Conservation (phyloP, 2,329 filamentous ascomycete genomes). For the Pyrenophora tritici-repentis region DNA sequence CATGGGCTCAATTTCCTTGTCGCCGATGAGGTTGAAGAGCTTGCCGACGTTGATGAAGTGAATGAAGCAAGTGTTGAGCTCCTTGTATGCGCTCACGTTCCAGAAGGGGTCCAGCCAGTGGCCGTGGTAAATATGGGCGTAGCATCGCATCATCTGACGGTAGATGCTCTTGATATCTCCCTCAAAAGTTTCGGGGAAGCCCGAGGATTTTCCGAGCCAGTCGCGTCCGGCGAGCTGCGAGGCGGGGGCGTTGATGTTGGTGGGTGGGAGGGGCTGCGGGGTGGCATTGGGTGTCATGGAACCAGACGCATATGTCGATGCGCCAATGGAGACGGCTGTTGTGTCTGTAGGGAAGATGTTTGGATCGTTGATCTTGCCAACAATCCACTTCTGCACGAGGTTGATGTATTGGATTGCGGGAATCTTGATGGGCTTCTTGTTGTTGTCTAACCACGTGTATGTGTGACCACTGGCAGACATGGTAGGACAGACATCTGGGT, state of each 20-base stretch:
- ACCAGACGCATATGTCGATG: slow-evolving; percentile 61
- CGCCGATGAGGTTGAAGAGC: slow-evolving; percentile 76
- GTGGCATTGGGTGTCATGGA: slow-evolving; percentile 54
- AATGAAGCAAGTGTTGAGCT: slow-evolving; percentile 60
- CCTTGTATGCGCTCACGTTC: slow-evolving; percentile 54
- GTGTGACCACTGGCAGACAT: slow-evolving; percentile 95
- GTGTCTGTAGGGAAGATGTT: slow-evolving; percentile 89
- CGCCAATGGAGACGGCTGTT: slow-evolving; percentile 68
- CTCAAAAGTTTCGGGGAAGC: slow-evolving; percentile 60
- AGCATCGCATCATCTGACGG: slow-evolving; percentile 61
- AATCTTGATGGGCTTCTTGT: slow-evolving; percentile 86
- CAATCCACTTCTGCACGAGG: slow-evolving; percentile 95
- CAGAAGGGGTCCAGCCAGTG: slow-evolving; percentile 59
- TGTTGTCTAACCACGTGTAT: slow-evolving; percentile 93
- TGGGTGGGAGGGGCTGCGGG: slow-evolving; percentile 53
- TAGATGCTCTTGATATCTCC: slow-evolving; percentile 78
- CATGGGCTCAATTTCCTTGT: slow-evolving; percentile 93
- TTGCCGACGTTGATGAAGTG: slow-evolving; percentile 69
- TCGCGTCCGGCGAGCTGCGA: slow-evolving; percentile 68
- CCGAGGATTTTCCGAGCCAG: slow-evolving; percentile 90
- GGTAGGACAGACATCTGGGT: slow-evolving; percentile 78
- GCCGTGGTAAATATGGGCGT: slow-evolving; percentile 58
- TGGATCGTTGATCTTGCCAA: slow-evolving; percentile 89
- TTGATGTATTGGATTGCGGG: slow-evolving; percentile 93
- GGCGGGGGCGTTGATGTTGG: slow-evolving; percentile 58